Base-by-base conservation (phyloP, 2,329 filamentous ascomycete genomes). In the Magnaporthiopsis poae region DNA sequence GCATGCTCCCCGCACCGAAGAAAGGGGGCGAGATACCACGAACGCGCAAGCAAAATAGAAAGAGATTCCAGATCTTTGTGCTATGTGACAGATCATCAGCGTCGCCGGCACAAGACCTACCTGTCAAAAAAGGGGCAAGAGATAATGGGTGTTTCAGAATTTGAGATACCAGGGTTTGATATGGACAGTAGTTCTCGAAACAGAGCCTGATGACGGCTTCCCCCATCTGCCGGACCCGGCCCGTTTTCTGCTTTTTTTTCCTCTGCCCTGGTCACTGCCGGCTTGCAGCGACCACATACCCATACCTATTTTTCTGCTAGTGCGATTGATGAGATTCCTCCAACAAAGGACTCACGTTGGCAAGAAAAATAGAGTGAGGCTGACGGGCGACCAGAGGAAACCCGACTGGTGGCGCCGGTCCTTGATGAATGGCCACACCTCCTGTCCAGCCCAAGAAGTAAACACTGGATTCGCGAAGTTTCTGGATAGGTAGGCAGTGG, bases 81-180 rank as follows among this genome's bases (percentile, higher is more conserved):
- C 31, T 60, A 65, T 65, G 63, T 65, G 63, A 65, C 63, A 65
- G 56, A 65, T 65, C 52, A 39, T 9, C 52, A 65, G 52, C 56
- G 63, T 46, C 27, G 36, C 56, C 63, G 31, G 46, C 46, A 60
- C 63, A 52, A 65, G 63, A 18, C 56, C 52, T n/a, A 31, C 52
- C 56, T 60, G 56, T 60, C 63, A 65, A 39, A 60, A 60, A 60
- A 21, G 35, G 46, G 33, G 29, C 5, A 31, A 31, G 46, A 61
- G 60, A n/a, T 39, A 35, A 60, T 27, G 63, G 63, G 18, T 65
- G 63, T 65, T 65, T 36, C 56, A 56, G 18, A 56, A 56, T 56
- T 25, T 56, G 18, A 11, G 46, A 56, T n/a, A 56, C n/a, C 46
- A 2, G 46, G 8, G 39, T 15, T 18, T 13, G 15, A 5, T 18